Percentiles rank a stretch among this genome's conserved stretches.
These are phyloP conservation scores for Meyerozyma elateridarum DNA, from an alignment of 1,139 yeast species.

Conservation along the genomic window DNA sequence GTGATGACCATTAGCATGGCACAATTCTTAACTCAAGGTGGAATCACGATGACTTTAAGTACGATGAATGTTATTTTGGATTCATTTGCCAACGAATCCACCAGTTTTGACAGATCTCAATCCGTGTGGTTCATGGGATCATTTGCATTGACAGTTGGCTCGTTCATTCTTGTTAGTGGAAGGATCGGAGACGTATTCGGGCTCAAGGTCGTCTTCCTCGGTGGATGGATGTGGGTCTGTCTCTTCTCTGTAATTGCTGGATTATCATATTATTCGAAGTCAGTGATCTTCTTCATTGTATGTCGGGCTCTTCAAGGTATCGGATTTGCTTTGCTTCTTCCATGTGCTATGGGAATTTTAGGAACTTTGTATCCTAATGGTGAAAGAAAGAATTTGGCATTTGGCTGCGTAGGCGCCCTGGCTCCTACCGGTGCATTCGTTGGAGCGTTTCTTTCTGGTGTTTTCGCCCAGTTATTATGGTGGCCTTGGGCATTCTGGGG, in stretches of 20 bases:
- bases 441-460: conserved; percentile 46
- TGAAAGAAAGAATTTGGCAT: conserved; percentile 45
- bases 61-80: conserved; percentile 35
- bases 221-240: conserved; percentile 42
- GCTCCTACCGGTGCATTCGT: conserved; percentile 54
- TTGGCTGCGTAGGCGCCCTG: conserved; percentile 48
- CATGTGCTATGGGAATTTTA: conserved; percentile 49
- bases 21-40: conserved; percentile 36
- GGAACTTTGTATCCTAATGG: conserved; percentile 46
- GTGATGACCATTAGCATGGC: conserved; percentile 17
- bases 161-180: conserved; percentile 48
- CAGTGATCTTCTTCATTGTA: conserved; percentile 43
- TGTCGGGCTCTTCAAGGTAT: conserved; percentile 53
- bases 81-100: conserved; percentile 19
- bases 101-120: conserved; percentile 16
- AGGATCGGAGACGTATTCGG: conserved; percentile 54
- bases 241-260: conserved; percentile 49
- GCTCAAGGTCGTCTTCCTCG: conserved; percentile 33
- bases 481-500: conserved; percentile 56
- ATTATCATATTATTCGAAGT: conserved; percentile 37
- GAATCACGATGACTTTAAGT: conserved; percentile 36
- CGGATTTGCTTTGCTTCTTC: conserved; percentile 49
- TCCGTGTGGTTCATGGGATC: conserved; percentile 56
- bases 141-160: conserved; percentile 52
- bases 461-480: conserved; percentile 36